phyloP scores from a whole-genome alignment of 2,329 filamentous ascomycete species.

The Ophiostoma triangulosporum region DNA sequence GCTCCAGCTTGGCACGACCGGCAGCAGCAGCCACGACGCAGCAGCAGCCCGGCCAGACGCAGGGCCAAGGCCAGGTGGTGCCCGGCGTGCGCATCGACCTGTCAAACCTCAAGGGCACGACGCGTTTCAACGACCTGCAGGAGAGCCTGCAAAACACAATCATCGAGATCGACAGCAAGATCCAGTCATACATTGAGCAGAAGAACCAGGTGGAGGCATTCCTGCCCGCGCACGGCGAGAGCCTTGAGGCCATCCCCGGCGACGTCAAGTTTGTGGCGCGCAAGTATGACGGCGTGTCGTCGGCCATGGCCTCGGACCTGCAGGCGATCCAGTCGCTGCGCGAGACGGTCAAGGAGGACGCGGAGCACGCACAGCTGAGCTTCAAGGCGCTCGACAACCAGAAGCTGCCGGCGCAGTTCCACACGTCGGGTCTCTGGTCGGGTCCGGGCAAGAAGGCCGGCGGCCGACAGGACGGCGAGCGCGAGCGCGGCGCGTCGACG shows the following conservation, averaged over 20 bases:
- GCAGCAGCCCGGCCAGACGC: constrained; percentile 25
- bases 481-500: constrained; percentile 28
- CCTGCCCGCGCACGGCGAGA: constrained; percentile 39
- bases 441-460: constrained; percentile 19
- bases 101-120: constrained; percentile 68
- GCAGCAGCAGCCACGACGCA: constrained; percentile 11
- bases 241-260: constrained; percentile 25
- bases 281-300: constrained; percentile 31
- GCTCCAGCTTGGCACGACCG: constrained; percentile 4
- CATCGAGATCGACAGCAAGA: constrained; percentile 62
- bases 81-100: constrained; percentile 69
- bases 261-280: constrained; percentile 31
- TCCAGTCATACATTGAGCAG: constrained; percentile 66
- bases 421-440: constrained; percentile 31
- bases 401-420: constrained; percentile 35
- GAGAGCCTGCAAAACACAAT: constrained; percentile 71
- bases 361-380: constrained; percentile 28
- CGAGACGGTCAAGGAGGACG: constrained; percentile 27
- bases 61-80: constrained; percentile 26
- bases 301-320: constrained; percentile 26
- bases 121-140: constrained; percentile 80
- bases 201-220: constrained; percentile 64
- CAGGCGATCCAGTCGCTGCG: constrained; percentile 29
- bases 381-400: constrained; percentile 34
- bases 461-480: constrained; percentile 15